Evolutionary conservation across 2,329 filamentous ascomycete genomes (phyloP).

Genomic region (Purpureocillium takamizusanense): DNA sequence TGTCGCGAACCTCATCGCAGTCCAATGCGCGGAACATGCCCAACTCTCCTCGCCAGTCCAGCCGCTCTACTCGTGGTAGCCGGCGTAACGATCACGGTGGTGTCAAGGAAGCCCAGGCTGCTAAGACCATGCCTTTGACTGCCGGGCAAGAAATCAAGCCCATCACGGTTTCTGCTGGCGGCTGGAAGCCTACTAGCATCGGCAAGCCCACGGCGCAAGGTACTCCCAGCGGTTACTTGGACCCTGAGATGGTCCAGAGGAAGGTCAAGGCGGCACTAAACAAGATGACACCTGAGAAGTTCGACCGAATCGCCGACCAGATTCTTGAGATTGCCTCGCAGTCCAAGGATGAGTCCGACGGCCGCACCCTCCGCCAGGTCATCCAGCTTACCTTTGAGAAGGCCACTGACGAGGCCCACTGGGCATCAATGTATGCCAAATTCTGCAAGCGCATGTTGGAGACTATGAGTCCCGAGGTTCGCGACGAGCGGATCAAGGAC

Average conservation of each 20-base stretch:
- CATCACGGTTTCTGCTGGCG: conserved; percentile 60
- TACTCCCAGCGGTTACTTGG: conserved; percentile 49
- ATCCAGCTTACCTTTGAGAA: conserved; percentile 99
- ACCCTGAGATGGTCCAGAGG: conserved; percentile 89
- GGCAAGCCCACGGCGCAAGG: conserved; percentile 29
- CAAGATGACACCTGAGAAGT: conserved; percentile 99
- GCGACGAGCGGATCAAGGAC: conserved; percentile 90
- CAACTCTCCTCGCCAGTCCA: conserved; percentile 62
- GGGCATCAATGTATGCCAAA: conserved; percentile 97
- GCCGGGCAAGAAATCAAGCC: conserved; percentile 73
- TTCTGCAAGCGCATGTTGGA: conserved; percentile 97
- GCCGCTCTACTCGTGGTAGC: conserved; percentile 55
- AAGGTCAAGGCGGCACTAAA: conserved; percentile 98
- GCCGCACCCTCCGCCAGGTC: conserved; percentile 89
- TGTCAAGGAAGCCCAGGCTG: conserved; percentile 57
- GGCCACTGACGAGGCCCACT: conserved; percentile 95
- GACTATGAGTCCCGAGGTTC: conserved; percentile 89
- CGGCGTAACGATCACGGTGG: conserved; percentile 46
- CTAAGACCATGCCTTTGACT: conserved; percentile 88
- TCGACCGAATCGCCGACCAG: conserved; percentile 89
- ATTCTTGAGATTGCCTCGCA: conserved; percentile 88
- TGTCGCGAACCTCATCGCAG: conserved; percentile 57
- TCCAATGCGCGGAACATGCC: conserved; percentile 54
- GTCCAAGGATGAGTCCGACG: conserved; percentile 91
- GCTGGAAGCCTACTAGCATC: conserved; percentile 84